A percentile compares a stretch with the other conserved stretches of the same genome.
phyloP scores from a whole-genome alignment of 441 rosid genomes.

The Pelargonium australe region DNA sequence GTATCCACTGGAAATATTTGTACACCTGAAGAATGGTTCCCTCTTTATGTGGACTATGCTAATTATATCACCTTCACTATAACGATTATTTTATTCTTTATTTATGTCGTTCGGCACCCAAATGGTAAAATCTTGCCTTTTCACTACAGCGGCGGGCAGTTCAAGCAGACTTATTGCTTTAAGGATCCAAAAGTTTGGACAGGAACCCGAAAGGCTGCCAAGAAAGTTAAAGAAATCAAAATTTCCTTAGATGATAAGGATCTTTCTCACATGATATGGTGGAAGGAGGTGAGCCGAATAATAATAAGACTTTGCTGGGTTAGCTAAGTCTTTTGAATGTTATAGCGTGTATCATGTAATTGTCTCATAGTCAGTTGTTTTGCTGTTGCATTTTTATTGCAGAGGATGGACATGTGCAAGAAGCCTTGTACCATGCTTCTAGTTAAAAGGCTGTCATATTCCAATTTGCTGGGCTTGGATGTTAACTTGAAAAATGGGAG shows the following conservation, averaged over 20 bases:
- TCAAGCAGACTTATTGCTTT: slow-evolving; percentile 39
- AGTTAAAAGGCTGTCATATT: slow-evolving; percentile 56
- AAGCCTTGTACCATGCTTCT: slow-evolving; percentile 78
- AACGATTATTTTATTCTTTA: background rate
- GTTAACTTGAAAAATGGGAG: slow-evolving; percentile 74
- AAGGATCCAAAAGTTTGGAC: slow-evolving; percentile 39
- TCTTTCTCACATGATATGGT: slow-evolving; percentile 72
- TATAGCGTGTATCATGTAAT: background rate
- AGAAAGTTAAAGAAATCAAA: slow-evolving; percentile 40
- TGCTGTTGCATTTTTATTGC: slow-evolving; percentile 19
- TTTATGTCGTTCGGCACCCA: background rate
- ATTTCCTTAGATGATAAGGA: slow-evolving; percentile 52
- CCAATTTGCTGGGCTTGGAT: slow-evolving; percentile 78
- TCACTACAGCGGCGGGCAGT: slow-evolving; percentile 31
- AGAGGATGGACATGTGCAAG: slow-evolving; percentile 76
- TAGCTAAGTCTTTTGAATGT: no score
- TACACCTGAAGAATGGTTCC: background rate
- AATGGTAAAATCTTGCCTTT: background rate
- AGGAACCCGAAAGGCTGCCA: slow-evolving; percentile 41
- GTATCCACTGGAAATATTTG: background rate
- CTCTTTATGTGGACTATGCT: background rate
- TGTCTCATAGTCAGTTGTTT: background rate
- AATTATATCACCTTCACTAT: background rate
- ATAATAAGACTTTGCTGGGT: slow-evolving; percentile 8
- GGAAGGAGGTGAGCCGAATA: slow-evolving; percentile 73